Evolutionary conservation across 345 rosid genomes (phyloP).

Genomic region (Rhizophora mangle): DNA sequence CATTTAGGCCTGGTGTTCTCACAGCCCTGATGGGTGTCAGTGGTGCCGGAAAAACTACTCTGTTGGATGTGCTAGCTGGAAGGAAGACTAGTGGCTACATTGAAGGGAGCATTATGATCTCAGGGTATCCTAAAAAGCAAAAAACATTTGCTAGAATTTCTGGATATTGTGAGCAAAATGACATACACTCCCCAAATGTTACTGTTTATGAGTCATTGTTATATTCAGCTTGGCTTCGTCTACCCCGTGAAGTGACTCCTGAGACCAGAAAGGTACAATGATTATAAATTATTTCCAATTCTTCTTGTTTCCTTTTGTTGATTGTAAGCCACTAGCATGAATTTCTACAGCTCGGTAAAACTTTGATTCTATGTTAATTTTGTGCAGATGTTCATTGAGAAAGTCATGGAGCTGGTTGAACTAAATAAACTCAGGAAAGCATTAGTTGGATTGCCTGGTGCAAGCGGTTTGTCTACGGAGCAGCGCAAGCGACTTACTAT

Average conservation of each 20-base stretch:
- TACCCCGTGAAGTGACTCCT: slow-evolving; percentile 38
- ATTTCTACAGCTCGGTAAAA: neutral
- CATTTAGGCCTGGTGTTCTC: slow-evolving; percentile 74
- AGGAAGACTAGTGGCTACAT: slow-evolving; percentile 70
- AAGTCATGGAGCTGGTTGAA: slow-evolving; percentile 89
- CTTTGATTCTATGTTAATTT: neutral
- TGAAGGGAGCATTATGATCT: slow-evolving; percentile 54
- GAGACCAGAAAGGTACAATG: slow-evolving; percentile 46
- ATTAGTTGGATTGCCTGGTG: slow-evolving; percentile 76
- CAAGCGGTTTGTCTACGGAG: slow-evolving; percentile 71
- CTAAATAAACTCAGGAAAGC: slow-evolving; percentile 53
- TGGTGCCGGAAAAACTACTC: slow-evolving; percentile 75
- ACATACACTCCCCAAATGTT: slow-evolving; percentile 66
- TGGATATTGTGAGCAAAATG: slow-evolving; percentile 71
- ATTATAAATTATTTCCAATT: neutral
- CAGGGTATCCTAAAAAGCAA: slow-evolving; percentile 69
- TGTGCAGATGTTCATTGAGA: slow-evolving; percentile 38
- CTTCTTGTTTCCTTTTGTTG: neutral
- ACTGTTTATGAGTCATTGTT: slow-evolving; percentile 66
- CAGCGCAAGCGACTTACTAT: slow-evolving; percentile 86
- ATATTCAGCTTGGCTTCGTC: slow-evolving; percentile 67
- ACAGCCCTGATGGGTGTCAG: slow-evolving; percentile 73
- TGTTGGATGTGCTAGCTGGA: slow-evolving; percentile 83
- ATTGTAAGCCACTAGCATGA: neutral
- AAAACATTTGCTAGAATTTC: slow-evolving; percentile 71